Conservation (phyloP, 2,329 filamentous ascomycete genomes). For the Aspergillus sp. region DNA sequence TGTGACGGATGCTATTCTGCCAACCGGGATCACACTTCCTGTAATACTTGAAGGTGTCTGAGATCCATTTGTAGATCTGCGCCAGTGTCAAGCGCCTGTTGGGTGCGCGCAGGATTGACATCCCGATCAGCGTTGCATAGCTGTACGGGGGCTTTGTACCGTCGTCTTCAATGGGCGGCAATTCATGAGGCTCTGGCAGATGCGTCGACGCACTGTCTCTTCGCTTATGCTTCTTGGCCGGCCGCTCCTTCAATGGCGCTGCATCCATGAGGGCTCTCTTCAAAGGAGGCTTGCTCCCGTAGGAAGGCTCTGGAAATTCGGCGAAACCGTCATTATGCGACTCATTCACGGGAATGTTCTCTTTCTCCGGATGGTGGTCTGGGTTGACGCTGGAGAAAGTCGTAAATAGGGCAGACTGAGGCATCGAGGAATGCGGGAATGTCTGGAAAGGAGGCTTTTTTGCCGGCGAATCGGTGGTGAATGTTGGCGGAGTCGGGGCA, state of each 20-base stretch:
- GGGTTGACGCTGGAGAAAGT: constrained; percentile 39
- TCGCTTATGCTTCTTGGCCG: constrained; percentile 58
- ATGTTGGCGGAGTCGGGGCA: constrained; percentile 34
- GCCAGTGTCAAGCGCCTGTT: constrained; percentile 76
- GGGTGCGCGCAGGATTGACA: constrained; percentile 85
- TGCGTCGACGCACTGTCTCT: constrained; percentile 44
- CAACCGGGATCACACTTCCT: constrained; percentile 75
- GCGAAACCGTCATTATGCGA: constrained; percentile 37
- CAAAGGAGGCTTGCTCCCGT: constrained; percentile 34
- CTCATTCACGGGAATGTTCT: constrained; percentile 32
- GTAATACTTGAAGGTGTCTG: constrained; percentile 88
- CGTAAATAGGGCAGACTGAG: constrained; percentile 40
- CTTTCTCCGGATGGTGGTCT: constrained; percentile 37
- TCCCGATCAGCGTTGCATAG: constrained; percentile 90
- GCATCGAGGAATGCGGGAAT: constrained; percentile 24
- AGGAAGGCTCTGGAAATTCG: constrained; percentile 40
- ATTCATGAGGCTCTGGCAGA: constrained; percentile 65
- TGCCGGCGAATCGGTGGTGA: constrained; percentile 40
- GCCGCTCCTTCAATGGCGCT: constrained; percentile 61
- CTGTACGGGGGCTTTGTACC: constrained; percentile 83
- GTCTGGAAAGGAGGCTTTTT: constrained; percentile 34
- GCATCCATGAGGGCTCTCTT: constrained; percentile 63
- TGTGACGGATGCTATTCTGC: constrained; percentile 99
- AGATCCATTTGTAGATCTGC: constrained; percentile 99
- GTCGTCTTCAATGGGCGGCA: constrained; percentile 73